Conservation (phyloP, 495 filamentous ascomycete species). For the Staphylotrichum tortipilum region DNA sequence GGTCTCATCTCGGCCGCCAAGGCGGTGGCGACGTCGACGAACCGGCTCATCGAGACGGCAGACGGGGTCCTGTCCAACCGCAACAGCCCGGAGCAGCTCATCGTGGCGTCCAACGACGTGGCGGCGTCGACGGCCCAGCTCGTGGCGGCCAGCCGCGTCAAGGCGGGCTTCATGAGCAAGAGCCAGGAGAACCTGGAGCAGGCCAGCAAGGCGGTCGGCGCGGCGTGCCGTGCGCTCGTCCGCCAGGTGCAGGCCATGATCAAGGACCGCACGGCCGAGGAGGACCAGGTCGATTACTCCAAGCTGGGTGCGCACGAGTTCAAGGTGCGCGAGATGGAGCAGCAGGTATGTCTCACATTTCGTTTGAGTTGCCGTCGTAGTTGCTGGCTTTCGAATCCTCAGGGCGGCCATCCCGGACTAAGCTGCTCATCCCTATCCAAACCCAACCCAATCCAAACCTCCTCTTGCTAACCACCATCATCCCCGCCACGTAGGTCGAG, state of each 20-base stretch:
- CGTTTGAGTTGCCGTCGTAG: no score
- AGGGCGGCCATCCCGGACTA: no score
- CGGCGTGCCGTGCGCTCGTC: conserved; percentile 78
- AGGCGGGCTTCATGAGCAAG: conserved; percentile 96
- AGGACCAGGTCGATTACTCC: conserved; percentile 80
- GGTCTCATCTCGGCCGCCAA: conserved; percentile 95
- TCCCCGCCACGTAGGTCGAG: conserved; percentile 59
- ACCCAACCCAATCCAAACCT: no score
- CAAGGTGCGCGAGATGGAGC: conserved; percentile 98
- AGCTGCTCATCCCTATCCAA: no score
- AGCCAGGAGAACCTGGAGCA: conserved; percentile 84
- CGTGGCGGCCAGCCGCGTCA: conserved; percentile 89
- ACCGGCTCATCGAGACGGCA: conserved; percentile 92
- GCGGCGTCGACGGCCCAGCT: conserved; percentile 93
- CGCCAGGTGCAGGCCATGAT: conserved; percentile 94
- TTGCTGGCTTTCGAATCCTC: no score
- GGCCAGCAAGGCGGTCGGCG: conserved; percentile 86
- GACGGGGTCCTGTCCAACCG: conserved; percentile 88
- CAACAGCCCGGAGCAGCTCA: conserved; percentile 92
- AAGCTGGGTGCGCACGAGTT: conserved; percentile 89
- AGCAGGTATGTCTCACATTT: conserved; percentile 90
- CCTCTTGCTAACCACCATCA: conserved; percentile 2
- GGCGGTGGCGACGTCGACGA: conserved; percentile 84
- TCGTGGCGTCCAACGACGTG: conserved; percentile 94
- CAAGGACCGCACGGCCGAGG: conserved; percentile 68